A percentile compares a stretch with the other conserved stretches of the same genome.
phyloP scores from a whole-genome alignment of 768 basidiomycete species.

The Mycena vulgaris region DNA sequence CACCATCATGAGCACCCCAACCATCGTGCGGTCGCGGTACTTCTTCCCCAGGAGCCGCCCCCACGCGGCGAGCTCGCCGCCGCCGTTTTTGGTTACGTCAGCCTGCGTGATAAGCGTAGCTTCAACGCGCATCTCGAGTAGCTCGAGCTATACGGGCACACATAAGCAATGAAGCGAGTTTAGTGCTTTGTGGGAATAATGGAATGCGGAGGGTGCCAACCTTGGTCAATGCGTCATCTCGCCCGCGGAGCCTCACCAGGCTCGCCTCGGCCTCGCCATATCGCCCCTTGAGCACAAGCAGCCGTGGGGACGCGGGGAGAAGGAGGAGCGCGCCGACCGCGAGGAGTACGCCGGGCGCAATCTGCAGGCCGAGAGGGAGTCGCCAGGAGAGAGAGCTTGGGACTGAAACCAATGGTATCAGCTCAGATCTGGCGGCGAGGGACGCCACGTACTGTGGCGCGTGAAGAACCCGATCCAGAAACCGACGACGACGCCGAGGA shows the following conservation, averaged over 20 bases:
- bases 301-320: constrained; percentile 74
- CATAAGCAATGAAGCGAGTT: neutral
- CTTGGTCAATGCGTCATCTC: constrained; percentile 60
- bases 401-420: constrained; percentile 54
- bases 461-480: constrained; percentile 89
- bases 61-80: constrained; percentile 66
- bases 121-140: constrained; percentile 84
- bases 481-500: constrained; percentile 84
- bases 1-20: constrained; percentile 84
- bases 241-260: constrained; percentile 71
- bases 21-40: constrained; percentile 73
- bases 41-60: constrained; percentile 65
- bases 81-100: constrained; percentile 43
- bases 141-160: constrained; percentile 67
- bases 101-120: constrained; percentile 60
- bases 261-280: constrained; percentile 71
- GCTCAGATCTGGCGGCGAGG: neutral
- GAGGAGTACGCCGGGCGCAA: constrained; percentile 78
- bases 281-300: constrained; percentile 69
- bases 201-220: constrained; percentile 62
- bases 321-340: constrained; percentile 69
- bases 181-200: neutral
- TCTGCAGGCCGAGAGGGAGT: constrained; percentile 80
- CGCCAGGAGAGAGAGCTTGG: constrained; percentile 80
- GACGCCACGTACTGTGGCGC: constrained; percentile 63